A percentile compares a stretch with the other conserved stretches of the same genome.
These are phyloP conservation scores for Stephania japonica DNA, from an alignment of 164 flowering plant genomes.

Conservation along the genomic window DNA sequence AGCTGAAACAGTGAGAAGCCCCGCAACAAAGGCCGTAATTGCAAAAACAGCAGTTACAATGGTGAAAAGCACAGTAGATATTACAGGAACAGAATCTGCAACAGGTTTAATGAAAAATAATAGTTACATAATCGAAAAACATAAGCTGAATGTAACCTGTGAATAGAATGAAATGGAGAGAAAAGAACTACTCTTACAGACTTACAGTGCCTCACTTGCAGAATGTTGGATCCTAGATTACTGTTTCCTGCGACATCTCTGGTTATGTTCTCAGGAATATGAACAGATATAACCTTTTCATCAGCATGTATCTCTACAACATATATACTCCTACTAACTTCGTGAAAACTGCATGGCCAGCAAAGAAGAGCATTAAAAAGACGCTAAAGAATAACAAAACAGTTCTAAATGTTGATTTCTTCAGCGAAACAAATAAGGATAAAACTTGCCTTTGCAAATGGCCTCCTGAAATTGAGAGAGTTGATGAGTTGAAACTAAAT, in stretches of 20 bases:
- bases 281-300: conserved; percentile 37
- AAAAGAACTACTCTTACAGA: conserved; percentile 45
- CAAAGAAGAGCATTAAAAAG: background rate
- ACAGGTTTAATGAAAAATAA: background rate
- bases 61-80: conserved; percentile 41
- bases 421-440: background rate
- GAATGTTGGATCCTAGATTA: conserved; percentile 68
- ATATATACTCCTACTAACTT: conserved; percentile 50
- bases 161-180: background rate
- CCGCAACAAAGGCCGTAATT: conserved; percentile 53
- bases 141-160: background rate
- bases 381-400: background rate
- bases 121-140: background rate
- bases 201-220: conserved; percentile 87
- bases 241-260: conserved; percentile 84
- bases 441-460: conserved; percentile 54
- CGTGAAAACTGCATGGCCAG: conserved; percentile 49
- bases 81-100: conserved; percentile 69
- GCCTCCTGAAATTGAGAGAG: conserved; percentile 69
- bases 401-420: background rate
- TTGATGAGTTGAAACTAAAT: conserved; percentile 73
- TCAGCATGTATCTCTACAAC: conserved; percentile 43
- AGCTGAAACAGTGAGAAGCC: conserved; percentile 63
- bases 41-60: conserved; percentile 48
- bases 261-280: conserved; percentile 74